phyloP scores from a whole-genome alignment of 176 grass and related monocot genomes.

The Juncus effusus region DNA sequence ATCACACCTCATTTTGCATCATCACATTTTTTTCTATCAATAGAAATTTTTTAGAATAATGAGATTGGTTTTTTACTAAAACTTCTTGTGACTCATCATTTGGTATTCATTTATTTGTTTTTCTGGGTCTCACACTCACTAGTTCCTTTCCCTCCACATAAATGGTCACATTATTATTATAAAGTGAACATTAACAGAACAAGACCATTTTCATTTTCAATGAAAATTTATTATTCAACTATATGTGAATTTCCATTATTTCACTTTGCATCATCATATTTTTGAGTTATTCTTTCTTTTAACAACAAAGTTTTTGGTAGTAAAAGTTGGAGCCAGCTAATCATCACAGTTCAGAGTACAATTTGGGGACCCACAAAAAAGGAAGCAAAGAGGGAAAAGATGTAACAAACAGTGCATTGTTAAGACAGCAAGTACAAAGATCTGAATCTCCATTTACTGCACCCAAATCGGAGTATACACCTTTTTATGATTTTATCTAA shows the following conservation, averaged over 20 bases:
- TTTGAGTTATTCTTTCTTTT: neutral
- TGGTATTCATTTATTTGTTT: no score
- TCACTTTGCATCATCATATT: neutral
- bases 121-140: no score
- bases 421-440: slow-evolving; percentile 12
- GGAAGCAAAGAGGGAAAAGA: neutral
- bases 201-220: no score
- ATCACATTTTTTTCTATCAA: neutral
- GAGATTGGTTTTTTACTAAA: no score
- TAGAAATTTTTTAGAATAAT: neutral
- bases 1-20: neutral
- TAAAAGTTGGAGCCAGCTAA: slow-evolving; percentile 4
- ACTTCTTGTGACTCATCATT: no score
- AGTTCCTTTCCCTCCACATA: no score
- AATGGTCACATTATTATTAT: no score
- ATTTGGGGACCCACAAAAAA: neutral
- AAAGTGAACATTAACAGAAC: no score
- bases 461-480: slow-evolving; percentile 10
- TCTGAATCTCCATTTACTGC: slow-evolving; percentile 19
- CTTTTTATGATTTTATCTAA: neutral
- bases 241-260: neutral
- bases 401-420: slow-evolving; percentile 9
- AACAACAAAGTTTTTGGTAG: neutral
- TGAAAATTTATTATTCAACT: neutral
- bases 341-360: slow-evolving; percentile 2